Base-by-base conservation (phyloP, 2,329 filamentous ascomycete genomes). In the Septoria petroselini region DNA sequence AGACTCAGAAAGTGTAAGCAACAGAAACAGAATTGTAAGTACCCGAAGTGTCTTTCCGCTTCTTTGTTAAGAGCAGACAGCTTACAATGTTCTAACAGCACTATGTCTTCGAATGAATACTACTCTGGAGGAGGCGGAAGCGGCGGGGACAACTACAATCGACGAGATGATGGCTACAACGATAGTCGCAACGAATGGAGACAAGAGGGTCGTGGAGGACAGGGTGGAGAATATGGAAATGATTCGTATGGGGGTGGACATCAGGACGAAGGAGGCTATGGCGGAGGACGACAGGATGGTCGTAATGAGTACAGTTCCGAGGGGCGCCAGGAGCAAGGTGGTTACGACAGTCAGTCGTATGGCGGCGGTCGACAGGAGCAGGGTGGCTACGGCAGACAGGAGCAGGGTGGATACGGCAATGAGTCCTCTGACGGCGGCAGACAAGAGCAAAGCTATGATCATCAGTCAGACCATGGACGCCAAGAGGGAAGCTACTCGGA, bases 401-500 rank as follows among this genome's bases (percentile, higher is more conserved):
- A 51, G 7, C 38, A 49, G n/a, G 51, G 50, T 6, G 50, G 50
- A 21, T 25, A 25, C 12, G 42, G 44, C 38, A 34, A 50, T 21
- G 53, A 56, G 18, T 42, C 49, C 12, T 45, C 53, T 25, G 48
- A 53, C 27, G 44, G 53, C n/a, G 50, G 54, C 14, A 30, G 44
- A 46, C 31, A 57, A 55, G 48, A 48, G 31, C 43, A 51, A 25
- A 51, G 41, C 14, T 63, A 58, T 37, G 62, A 62, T 31, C 62
- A 65, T 25, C 62, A 65, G 30, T 63, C 61, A 17, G 62, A 66
- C 39, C 59, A 65, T 34, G 52, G 55, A 7, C 55, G 62, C 25
- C 58, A 21, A 8, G 61, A 65, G 33, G 62, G 62, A 29, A 46
- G 59, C 4, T 66, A 60, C 53, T 60, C 62, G 7, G 59, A 62